Evolutionary conservation across 257 asterid genomes (phyloP).

Genomic region (Echium plantagineum): DNA sequence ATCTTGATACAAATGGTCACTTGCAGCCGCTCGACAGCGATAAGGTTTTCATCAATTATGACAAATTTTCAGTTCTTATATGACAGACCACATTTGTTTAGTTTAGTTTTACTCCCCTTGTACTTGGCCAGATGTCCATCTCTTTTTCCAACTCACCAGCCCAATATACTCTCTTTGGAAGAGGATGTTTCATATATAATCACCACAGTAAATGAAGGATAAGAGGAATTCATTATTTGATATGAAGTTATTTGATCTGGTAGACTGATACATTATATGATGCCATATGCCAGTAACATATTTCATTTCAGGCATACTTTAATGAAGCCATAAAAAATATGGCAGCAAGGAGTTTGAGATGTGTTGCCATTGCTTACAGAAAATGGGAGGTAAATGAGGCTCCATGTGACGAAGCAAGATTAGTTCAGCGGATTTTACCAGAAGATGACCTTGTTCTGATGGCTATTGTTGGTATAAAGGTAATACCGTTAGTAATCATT

Average conservation of each 20-base stretch:
- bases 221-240: not conserved
- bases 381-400: slow-evolving; percentile 42
- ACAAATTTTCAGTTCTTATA: not conserved
- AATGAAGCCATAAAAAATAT: slow-evolving; percentile 59
- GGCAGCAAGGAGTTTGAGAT: slow-evolving; percentile 90
- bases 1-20: slow-evolving; percentile 51
- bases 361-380: slow-evolving; percentile 82
- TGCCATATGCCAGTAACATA: slow-evolving; percentile 2
- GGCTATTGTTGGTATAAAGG: slow-evolving; percentile 91
- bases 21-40: slow-evolving; percentile 45
- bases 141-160: no score
- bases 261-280: not conserved
- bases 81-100: not conserved
- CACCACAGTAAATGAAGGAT: not conserved
- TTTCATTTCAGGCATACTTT: slow-evolving; percentile 47
- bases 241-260: not conserved
- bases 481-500: slow-evolving; percentile 8
- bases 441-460: slow-evolving; percentile 70
- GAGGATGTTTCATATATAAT: no score
- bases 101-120: not conserved
- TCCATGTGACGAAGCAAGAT: slow-evolving; percentile 64
- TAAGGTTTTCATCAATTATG: slow-evolving; percentile 31
- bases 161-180: not conserved
- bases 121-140: no score
- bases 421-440: slow-evolving; percentile 63